Evolutionary conservation across 805 yeast genomes (phyloP), one percentile per base, ranked within the genome.

Genomic region (Metschnikowia lunata): DNA sequence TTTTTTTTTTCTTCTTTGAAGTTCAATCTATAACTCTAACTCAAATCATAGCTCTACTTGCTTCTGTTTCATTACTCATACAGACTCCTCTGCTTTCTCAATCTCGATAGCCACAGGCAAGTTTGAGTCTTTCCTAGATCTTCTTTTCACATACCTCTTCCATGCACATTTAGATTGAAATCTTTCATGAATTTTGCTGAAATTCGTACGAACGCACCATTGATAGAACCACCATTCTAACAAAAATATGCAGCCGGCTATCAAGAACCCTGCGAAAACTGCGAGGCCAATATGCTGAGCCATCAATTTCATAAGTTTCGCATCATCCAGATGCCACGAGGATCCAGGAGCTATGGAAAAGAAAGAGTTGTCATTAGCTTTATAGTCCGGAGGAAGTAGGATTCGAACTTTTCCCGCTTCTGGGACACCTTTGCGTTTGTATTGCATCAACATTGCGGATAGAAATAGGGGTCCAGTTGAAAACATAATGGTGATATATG

Each of bases 311-410:
- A 89, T 79, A 59, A 87, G 78, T 42, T 80, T 74, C 9, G 97
- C 96, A 63, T 90, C 97, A 52, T 82, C 88, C 57, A 79, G 67
- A 65, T 90, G 97, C 97, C 97, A 90, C 26, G 95, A 85, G 0
- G 95, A 86, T 37, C 97, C 97, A 43, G 79, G 77, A 0, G 88
- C 71, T 43, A 87, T 83, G 33, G 80, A 73, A 63, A 90, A 89
- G 60, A 86, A 85, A 0, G 89, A 76, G 52, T 74, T 67, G 1
- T 73, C 58, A 49, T 74, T 75, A 46, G 76, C 69, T 59, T 85
- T 85, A 63, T 87, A 86, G 60, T 85, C 89, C 32, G 65, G 61
- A 5, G 95, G 91, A 68, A 80, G 76, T 55, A 89, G 66, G 37
- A 88, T 79, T 53, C 87, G 70, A 14, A 88, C 83, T 34, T 72